These are phyloP conservation scores for Nothophytophthora sp. DNA, from an alignment of 352 stramenopile species.

Conservation along the genomic window DNA sequence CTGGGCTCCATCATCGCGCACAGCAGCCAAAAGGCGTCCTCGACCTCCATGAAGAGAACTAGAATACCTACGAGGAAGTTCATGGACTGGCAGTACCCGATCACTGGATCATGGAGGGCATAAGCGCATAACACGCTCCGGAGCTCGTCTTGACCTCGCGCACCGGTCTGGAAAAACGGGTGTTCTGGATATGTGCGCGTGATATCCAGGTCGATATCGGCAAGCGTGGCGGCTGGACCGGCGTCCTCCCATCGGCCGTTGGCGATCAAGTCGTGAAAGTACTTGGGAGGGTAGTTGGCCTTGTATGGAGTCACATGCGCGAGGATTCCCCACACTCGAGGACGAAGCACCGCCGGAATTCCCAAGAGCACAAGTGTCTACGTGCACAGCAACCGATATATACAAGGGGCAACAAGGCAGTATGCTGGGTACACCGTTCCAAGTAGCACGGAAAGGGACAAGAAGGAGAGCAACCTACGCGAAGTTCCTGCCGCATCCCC, in stretches of 20 bases:
- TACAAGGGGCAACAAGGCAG: too few relatives aligned
- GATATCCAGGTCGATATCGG: conserved; percentile 70
- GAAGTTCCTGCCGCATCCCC: not conserved
- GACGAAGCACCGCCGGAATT: conserved; percentile 40
- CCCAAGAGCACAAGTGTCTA: conserved; percentile 44
- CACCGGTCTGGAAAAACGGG: conserved; percentile 43
- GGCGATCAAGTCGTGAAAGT: conserved; percentile 31
- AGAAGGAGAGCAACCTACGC: not conserved
- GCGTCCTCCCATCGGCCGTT: not conserved
- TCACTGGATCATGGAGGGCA: conserved; percentile 49
- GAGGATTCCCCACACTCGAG: conserved; percentile 41
- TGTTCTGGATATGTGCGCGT: conserved; percentile 66
- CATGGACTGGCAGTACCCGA: conserved; percentile 79
- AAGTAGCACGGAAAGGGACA: not conserved
- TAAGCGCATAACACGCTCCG: conserved; percentile 59
- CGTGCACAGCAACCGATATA: not conserved
- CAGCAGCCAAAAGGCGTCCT: conserved; percentile 83
- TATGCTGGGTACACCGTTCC: too few relatives aligned
- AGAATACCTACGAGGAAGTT: conserved; percentile 79
- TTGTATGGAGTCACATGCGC: conserved; percentile 36
- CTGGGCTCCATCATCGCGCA: conserved; percentile 61
- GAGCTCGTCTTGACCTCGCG: conserved; percentile 47
- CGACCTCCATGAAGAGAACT: conserved; percentile 68
- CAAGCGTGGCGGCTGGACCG: conserved; percentile 20
- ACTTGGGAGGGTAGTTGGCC: conserved; percentile 18